phyloP scores from a whole-genome alignment of 768 basidiomycete species.

The Mycena amicta region DNA sequence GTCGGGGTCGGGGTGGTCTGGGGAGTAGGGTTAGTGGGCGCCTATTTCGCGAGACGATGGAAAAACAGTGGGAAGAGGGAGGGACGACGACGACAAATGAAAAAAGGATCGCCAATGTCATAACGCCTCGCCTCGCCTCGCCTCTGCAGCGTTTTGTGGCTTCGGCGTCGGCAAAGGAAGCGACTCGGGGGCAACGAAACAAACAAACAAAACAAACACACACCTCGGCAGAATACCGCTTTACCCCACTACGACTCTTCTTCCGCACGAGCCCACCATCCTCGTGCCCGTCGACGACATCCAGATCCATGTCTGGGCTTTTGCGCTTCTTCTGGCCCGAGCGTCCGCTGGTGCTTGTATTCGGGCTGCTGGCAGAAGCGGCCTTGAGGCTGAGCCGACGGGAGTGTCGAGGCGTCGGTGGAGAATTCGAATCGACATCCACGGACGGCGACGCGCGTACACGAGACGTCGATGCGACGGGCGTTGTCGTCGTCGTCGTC shows the following conservation, averaged over 20 bases:
- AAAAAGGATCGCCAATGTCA: too few species aligned
- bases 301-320: not conserved
- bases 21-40: not conserved
- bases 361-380: not conserved
- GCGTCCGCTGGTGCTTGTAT: not conserved
- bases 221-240: not conserved
- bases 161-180: too few species aligned
- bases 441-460: not conserved
- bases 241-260: not conserved
- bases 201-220: not conserved
- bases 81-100: too few species aligned
- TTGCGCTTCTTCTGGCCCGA: not conserved
- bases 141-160: too few species aligned
- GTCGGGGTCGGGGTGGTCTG: not conserved
- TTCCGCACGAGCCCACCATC: not conserved
- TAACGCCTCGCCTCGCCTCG: too few species aligned
- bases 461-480: not conserved
- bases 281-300: not conserved
- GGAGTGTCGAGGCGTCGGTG: not conserved
- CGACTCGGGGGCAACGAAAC: not conserved
- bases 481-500: not conserved
- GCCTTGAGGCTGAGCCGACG: constrained; percentile 1
- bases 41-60: not conserved
- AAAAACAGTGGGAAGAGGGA: not conserved
- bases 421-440: not conserved